Percentiles rank a stretch among this genome's conserved stretches.
Evolutionary conservation across 2,329 filamentous ascomycete genomes (phyloP).

Genomic region (Sporothrix curviconia): DNA sequence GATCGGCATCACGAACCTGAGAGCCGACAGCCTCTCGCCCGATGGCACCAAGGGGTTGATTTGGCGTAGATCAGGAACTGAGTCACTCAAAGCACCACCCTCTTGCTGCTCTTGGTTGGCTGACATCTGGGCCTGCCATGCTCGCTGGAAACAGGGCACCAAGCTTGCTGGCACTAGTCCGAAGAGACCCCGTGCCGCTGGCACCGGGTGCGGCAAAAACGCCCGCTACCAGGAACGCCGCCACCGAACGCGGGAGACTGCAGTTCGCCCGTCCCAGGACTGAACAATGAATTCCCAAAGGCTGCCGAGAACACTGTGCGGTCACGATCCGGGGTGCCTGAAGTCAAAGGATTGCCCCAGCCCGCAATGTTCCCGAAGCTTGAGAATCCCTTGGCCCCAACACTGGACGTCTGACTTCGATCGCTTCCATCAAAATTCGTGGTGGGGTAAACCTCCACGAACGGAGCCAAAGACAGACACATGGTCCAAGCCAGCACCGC

Average conservation of each 20-base stretch:
- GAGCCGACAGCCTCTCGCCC: conserved; percentile 54
- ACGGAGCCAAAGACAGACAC: conserved; percentile 47
- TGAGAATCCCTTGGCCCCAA: conserved; percentile 68
- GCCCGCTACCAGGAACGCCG: conserved; percentile 30
- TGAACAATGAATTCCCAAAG: conserved; percentile 76
- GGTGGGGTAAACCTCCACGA: conserved; percentile 44
- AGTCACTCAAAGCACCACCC: conserved; percentile 53
- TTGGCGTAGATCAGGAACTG: conserved; percentile 53
- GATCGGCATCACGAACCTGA: conserved; percentile 48
- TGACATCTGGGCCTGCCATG: conserved; percentile 82
- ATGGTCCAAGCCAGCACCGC: conserved; percentile 34
- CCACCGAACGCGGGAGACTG: conserved; percentile 67
- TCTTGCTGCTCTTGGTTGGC: conserved; percentile 51
- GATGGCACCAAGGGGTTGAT: conserved; percentile 60
- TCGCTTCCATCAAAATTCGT: conserved; percentile 64
- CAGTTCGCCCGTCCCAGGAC: conserved; percentile 62
- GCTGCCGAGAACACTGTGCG: conserved; percentile 49
- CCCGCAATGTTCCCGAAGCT: conserved; percentile 55
- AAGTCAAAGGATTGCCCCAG: conserved; percentile 52
- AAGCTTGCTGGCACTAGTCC: conserved; percentile 67
- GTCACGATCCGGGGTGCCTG: conserved; percentile 62
- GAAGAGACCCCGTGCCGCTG: conserved; percentile 56
- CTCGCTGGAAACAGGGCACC: conserved; percentile 79
- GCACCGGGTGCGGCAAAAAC: conserved; percentile 29
- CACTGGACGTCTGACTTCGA: conserved; percentile 87